phyloP scores from a whole-genome alignment of 208 protist species.

The Trypanosoma congolense region DNA sequence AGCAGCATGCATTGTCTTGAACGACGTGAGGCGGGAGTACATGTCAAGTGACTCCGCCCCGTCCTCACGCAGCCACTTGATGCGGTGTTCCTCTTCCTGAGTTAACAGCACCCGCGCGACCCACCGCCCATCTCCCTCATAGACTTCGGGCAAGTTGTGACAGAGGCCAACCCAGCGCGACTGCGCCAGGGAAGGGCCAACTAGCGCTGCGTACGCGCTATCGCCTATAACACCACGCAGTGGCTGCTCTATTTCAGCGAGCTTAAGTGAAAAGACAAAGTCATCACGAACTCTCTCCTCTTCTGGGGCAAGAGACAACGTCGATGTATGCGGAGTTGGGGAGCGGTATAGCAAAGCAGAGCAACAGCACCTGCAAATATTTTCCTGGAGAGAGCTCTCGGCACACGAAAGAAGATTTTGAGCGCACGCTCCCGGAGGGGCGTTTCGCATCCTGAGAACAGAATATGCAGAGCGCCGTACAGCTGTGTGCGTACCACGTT shows the following conservation, averaged over 20 bases:
- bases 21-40: conserved; percentile 60
- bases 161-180: conserved; percentile 30
- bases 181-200: conserved; percentile 20
- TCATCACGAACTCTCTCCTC: conserved; percentile 34
- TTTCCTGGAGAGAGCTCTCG: neutral
- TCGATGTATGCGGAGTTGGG: neutral
- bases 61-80: conserved; percentile 77
- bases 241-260: conserved; percentile 29
- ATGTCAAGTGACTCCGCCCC: conserved; percentile 20
- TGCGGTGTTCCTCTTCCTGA: conserved; percentile 64
- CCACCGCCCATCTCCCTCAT: conserved; percentile 11
- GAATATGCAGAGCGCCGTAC: conserved; percentile 58
- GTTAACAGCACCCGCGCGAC: conserved; percentile 51
- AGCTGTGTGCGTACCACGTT: conserved; percentile 8
- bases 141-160: conserved; percentile 19
- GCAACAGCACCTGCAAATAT: conserved; percentile 30
- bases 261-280: conserved; percentile 64
- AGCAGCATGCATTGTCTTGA: conserved; percentile 68
- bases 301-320: conserved; percentile 11
- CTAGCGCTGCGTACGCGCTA: conserved; percentile 23
- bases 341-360: conserved; percentile 26
- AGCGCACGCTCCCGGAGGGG: conserved; percentile 32
- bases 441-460: conserved; percentile 44
- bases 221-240: conserved; percentile 18
- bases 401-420: conserved; percentile 23